A percentile compares a stretch with the other conserved stretches of the same genome.
Evolutionary conservation across 768 basidiomycete species (phyloP).

Genomic region (Boletus rufocinnamomeus): DNA sequence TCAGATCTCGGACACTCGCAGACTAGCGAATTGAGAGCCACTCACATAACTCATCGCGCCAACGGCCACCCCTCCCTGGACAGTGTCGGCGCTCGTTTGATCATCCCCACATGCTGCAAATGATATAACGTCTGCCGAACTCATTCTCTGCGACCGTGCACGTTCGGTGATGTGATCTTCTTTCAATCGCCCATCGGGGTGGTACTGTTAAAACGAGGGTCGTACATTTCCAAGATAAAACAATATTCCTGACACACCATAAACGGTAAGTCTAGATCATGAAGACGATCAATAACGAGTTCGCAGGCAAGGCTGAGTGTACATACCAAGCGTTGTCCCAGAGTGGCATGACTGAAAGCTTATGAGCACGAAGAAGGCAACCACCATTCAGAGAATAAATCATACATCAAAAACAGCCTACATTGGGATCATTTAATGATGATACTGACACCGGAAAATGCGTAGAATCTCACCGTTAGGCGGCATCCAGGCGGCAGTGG

Average conservation of each 20-base stretch:
- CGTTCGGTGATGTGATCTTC: slow-evolving; percentile 42
- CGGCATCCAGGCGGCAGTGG: slow-evolving; percentile 68
- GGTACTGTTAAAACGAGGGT: slow-evolving; percentile 44
- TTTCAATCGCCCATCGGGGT: slow-evolving; percentile 56
- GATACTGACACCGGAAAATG: background rate
- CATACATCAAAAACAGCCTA: slow-evolving; percentile 54
- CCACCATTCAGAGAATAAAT: background rate
- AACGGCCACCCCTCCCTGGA: slow-evolving; percentile 60
- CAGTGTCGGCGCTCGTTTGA: slow-evolving; percentile 74
- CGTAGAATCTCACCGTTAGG: slow-evolving; percentile 46
- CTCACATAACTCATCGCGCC: slow-evolving; percentile 82
- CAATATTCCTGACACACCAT: slow-evolving; percentile 20
- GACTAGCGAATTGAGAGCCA: background rate
- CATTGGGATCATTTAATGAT: background rate
- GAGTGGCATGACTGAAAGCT: slow-evolving; percentile 47
- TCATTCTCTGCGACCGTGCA: slow-evolving; percentile 45
- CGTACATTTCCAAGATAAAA: background rate
- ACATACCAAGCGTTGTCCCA: slow-evolving; percentile 47
- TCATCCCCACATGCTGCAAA: slow-evolving; percentile 73
- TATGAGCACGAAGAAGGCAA: background rate
- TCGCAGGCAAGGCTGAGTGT: background rate
- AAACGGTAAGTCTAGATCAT: slow-evolving; percentile 28
- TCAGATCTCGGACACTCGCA: slow-evolving; percentile 1
- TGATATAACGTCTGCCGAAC: slow-evolving; percentile 79
- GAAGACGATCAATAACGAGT: background rate